phyloP scores from a whole-genome alignment of 345 rosid species.

The Clarkia xantiana region DNA sequence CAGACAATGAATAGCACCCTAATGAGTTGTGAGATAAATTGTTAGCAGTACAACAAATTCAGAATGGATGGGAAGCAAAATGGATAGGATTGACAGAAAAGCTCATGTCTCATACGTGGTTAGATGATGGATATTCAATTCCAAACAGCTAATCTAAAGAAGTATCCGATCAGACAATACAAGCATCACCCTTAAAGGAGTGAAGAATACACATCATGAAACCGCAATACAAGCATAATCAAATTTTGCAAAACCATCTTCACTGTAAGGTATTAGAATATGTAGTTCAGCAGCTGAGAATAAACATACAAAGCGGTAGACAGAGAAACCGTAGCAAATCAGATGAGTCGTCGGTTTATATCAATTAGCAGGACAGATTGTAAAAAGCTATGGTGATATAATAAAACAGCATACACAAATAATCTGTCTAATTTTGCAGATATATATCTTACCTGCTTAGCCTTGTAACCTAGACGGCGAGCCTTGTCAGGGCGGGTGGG shows the following conservation, averaged over 20 bases:
- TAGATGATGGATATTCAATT: slow-evolving; percentile 9
- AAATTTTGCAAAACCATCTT: not conserved
- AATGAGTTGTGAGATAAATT: not conserved
- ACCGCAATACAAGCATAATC: slow-evolving; percentile 18
- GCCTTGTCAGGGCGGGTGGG: slow-evolving; percentile 99
- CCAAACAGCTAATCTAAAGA: slow-evolving; percentile 17
- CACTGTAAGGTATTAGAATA: not conserved
- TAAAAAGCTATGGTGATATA: too few relatives aligned
- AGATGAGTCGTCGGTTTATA: too few relatives aligned
- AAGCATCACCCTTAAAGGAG: slow-evolving; percentile 2
- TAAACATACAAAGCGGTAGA: too few relatives aligned
- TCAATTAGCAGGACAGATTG: too few relatives aligned
- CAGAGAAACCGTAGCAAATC: too few relatives aligned
- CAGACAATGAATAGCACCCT: too few relatives aligned
- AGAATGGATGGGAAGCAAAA: not conserved
- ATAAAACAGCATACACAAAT: too few relatives aligned
- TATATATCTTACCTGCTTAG: slow-evolving; percentile 70
- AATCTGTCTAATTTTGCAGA: too few relatives aligned
- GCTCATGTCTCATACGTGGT: slow-evolving; percentile 11
- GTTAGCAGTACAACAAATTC: not conserved
- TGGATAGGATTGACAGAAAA: slow-evolving; percentile 19
- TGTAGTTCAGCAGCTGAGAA: too few relatives aligned
- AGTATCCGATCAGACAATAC: slow-evolving; percentile 19
- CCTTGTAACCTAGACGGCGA: slow-evolving; percentile 89
- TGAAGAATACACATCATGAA: slow-evolving; percentile 14